These are phyloP conservation scores for Kwoniella dendrophila DNA, from an alignment of 768 basidiomycete species.

Conservation along the genomic window DNA sequence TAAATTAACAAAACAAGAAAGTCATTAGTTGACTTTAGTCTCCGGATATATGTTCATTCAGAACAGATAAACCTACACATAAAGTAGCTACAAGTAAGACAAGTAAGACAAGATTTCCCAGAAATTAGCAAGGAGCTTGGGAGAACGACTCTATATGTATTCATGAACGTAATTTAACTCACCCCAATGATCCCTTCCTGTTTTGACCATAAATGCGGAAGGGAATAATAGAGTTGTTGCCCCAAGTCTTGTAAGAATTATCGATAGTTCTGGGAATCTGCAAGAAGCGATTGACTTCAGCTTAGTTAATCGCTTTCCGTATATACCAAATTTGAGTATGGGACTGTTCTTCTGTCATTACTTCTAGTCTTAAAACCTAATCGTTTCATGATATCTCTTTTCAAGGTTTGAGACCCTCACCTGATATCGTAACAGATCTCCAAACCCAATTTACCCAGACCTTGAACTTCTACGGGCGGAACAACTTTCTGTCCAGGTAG, in stretches of 20 bases:
- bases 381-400: not conserved
- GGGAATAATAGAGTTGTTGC: slow-evolving; percentile 48
- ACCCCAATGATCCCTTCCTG: slow-evolving; percentile 53
- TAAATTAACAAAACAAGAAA: slow-evolving; percentile 8
- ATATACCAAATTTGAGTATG: not conserved
- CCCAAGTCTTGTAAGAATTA: slow-evolving; percentile 39
- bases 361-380: not conserved
- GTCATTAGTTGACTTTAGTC: not conserved
- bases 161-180: slow-evolving; percentile 15
- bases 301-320: not conserved
- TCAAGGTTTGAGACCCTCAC: slow-evolving; percentile 13
- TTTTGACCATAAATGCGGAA: slow-evolving; percentile 52
- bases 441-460: slow-evolving; percentile 44
- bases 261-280: slow-evolving; percentile 51
- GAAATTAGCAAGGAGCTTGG: not conserved
- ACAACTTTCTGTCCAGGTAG: slow-evolving; percentile 37
- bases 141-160: not conserved
- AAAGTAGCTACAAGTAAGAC: slow-evolving; percentile 4
- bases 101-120: no score
- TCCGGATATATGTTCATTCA: not conserved
- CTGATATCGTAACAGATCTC: slow-evolving; percentile 55
- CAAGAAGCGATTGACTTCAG: not conserved
- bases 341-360: not conserved
- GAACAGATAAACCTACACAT: not conserved
- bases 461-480: slow-evolving; percentile 30